Evolutionary conservation across 2,329 filamentous ascomycete species (phyloP).

Genomic region (Colletotrichum sp.): DNA sequence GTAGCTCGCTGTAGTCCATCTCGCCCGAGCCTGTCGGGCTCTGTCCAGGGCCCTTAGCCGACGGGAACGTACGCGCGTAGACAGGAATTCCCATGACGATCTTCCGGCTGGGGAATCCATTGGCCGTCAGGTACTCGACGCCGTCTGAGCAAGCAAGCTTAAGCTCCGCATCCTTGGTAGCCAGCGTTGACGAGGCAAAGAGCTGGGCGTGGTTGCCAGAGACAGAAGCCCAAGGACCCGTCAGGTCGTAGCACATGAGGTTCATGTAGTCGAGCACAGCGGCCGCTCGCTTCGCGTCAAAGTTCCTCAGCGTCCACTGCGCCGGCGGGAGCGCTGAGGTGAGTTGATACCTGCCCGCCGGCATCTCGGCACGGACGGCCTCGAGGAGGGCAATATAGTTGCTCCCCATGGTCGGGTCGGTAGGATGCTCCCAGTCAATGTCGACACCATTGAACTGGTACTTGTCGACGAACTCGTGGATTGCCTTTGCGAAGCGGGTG

Average conservation of each 20-base stretch:
- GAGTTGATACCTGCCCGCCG: conserved; percentile 60
- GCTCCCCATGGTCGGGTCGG: conserved; percentile 60
- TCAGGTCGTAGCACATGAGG: conserved; percentile 74
- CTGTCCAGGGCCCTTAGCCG: conserved; percentile 58
- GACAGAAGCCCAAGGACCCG: conserved; percentile 64
- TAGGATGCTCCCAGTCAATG: conserved; percentile 42
- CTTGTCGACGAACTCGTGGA: conserved; percentile 58
- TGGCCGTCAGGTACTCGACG: conserved; percentile 56
- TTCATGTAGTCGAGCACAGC: conserved; percentile 66
- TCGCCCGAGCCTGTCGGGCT: conserved; percentile 53
- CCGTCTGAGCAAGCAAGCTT: conserved; percentile 57
- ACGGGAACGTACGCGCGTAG: conserved; percentile 67
- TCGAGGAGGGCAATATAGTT: conserved; percentile 63
- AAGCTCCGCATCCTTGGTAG: conserved; percentile 29
- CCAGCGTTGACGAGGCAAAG: conserved; percentile 33
- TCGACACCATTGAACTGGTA: conserved; percentile 69
- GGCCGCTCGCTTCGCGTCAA: conserved; percentile 58
- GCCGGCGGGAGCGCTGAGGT: conserved; percentile 68
- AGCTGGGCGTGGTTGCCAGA: conserved; percentile 71
- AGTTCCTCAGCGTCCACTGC: conserved; percentile 65
- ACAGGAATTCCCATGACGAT: conserved; percentile 67
- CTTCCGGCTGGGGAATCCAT: conserved; percentile 61
- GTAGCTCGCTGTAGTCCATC: conserved; percentile 68
- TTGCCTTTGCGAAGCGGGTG: conserved; percentile 59
- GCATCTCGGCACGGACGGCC: conserved; percentile 58